These are phyloP conservation scores for Mycena sanguinolenta DNA, from an alignment of 768 basidiomycete genomes.

Conservation along the genomic window DNA sequence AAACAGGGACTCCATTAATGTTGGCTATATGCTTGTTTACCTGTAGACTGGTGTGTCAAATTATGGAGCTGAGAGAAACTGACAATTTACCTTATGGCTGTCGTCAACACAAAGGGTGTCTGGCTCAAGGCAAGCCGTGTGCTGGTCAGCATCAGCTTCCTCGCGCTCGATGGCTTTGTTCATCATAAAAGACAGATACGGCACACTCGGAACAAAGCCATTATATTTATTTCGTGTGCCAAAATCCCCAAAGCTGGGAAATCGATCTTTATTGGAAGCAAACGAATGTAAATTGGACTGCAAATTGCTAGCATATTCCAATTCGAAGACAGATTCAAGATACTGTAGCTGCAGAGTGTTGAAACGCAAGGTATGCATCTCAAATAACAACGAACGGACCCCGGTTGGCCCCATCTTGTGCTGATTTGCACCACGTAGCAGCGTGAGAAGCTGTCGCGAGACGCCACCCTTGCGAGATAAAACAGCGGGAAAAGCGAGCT, in stretches of 20 bases:
- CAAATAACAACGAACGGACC: constrained; percentile 35
- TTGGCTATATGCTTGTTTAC: constrained; percentile 45
- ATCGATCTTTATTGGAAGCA: background rate
- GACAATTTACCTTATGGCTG: background rate
- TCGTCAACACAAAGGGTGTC: background rate
- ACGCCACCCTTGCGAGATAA: constrained; percentile 4
- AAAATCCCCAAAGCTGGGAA: constrained; percentile 1
- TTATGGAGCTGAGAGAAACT: background rate
- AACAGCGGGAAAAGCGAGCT: background rate
- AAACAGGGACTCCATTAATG: constrained; percentile 37
- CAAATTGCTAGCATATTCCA: background rate
- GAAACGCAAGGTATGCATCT: constrained; percentile 40
- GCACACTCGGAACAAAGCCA: constrained; percentile 42
- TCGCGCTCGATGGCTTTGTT: constrained; percentile 40
- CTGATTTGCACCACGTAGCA: constrained; percentile 39
- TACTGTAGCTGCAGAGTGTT: constrained; percentile 38
- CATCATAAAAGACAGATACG: constrained; percentile 40
- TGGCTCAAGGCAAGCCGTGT: constrained; percentile 12
- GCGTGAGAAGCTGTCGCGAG: constrained; percentile 29
- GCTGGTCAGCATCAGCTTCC: constrained; percentile 42
- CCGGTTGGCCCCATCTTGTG: constrained; percentile 43
- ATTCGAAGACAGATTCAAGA: constrained; percentile 38
- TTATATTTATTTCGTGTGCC: constrained; percentile 24
- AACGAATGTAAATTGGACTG: background rate
- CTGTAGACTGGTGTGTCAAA: constrained; percentile 34